A percentile compares a stretch with the other conserved stretches of the same genome.
Conservation (phyloP, 2,329 filamentous ascomycete genomes). For the Fusarium xylarioides region DNA sequence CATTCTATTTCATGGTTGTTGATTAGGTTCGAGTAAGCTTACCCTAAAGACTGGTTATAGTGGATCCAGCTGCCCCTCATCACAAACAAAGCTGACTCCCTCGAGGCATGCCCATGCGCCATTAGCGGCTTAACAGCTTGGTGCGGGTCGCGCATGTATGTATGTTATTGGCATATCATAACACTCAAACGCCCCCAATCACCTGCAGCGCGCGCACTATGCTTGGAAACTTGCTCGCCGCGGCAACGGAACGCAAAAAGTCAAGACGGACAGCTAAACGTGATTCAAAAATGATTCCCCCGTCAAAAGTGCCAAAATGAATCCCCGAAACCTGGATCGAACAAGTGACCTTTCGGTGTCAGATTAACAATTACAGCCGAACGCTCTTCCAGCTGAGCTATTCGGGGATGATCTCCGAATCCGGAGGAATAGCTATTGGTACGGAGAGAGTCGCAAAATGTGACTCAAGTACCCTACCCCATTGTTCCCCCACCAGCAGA, state of each 20-base stretch:
- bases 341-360: slow-evolving; percentile 1
- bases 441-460: fast-evolving
- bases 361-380: neutral
- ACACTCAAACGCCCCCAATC: fast-evolving
- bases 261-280: fast-evolving
- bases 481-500: fast-evolving
- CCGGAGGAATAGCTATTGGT: neutral
- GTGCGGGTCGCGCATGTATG: fast-evolving
- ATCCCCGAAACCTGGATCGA: slow-evolving; percentile 1
- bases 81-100: too few species aligned
- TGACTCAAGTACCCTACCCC: fast-evolving
- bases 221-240: fast-evolving
- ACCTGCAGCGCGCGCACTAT: fast-evolving
- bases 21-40: neutral
- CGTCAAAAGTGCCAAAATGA: too few species aligned
- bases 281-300: too few species aligned
- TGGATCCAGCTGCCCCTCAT: neutral
- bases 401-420: neutral
- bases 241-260: neutral
- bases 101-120: fast-evolving
- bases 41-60: fast-evolving
- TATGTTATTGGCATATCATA: fast-evolving
- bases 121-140: neutral
- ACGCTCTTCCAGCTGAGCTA: slow-evolving; percentile 1
- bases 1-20: neutral